Evolutionary conservation across 352 stramenopile species (phyloP), one percentile per base, ranked within the genome.

Genomic region (Pythium plurisporium): DNA sequence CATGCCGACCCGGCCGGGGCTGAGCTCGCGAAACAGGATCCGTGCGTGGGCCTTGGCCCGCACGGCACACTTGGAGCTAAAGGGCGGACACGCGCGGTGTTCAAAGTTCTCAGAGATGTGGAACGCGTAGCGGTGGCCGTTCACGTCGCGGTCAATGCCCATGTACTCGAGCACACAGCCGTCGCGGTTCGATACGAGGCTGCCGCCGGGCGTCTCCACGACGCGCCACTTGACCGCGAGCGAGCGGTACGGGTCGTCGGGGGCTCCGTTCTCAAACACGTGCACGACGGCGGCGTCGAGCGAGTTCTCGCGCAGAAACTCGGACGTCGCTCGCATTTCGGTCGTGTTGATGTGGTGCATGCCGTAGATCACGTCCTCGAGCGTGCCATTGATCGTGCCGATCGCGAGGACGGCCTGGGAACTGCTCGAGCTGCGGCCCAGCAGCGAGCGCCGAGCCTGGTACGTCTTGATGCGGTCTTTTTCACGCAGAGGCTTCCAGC

Each of bases 311-410:
- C 61, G 47, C 17, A 77, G 31, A n/a, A 56, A 50, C 1, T 36
- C 22, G 10, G 57, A 57, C 14, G 72, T 76, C 22, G 74, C 70
- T 29, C 79, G 78, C 48, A 86, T 65, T 2, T 65, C 29, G 46
- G 43, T 9, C 61, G 59, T 49, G 34, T 70, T 25, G 50, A 54
- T 25, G 56, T 74, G 72, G 52, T 78, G 62, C 12, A 67, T 73
- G 26, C 77, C 77, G 57, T 79, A 83, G 67, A 87, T 75, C 53
- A 81, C 72, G 58, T 90, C 77, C 55, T 87, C 77, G 8, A 90
- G 67, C 25, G 65, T 73, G 5, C 77, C 77, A 42, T 64, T 44
- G 43, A 90, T 72, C 43, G 70, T 71, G 33, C 75, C 80, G 25
- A 79, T 65, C 15, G 79, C 67, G 15, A 87, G 57, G 42, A 87